A percentile compares a stretch with the other conserved stretches of the same genome.
phyloP scores from a whole-genome alignment of 1,284 basidiomycete genomes.

The Exsudoporus floridanus region DNA sequence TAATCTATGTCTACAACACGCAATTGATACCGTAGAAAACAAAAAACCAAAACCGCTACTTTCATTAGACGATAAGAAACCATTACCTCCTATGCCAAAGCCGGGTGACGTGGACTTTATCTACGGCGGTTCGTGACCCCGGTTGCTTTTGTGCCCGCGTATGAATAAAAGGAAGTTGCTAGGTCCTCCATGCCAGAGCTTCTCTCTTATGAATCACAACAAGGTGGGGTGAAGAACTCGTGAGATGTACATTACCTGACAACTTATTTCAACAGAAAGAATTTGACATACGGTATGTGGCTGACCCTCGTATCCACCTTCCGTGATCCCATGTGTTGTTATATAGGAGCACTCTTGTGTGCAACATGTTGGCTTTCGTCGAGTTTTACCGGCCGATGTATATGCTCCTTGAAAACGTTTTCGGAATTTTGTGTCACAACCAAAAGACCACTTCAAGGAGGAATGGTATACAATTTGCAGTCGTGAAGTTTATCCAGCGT shows the following conservation, averaged over 20 bases:
- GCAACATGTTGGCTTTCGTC: conserved; percentile 73
- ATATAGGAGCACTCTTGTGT: conserved; percentile 56
- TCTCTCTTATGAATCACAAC: conserved; percentile 58
- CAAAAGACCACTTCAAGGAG: conserved; percentile 36
- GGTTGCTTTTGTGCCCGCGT: neutral
- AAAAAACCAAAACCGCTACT: conserved; percentile 39
- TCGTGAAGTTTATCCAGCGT: conserved; percentile 63
- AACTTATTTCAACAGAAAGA: conserved; percentile 41
- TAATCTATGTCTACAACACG: conserved; percentile 57
- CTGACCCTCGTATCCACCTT: neutral
- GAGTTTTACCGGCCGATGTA: conserved; percentile 64
- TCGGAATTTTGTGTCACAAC: conserved; percentile 51
- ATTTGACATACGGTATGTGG: conserved; percentile 55
- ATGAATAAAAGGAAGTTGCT: conserved; percentile 2
- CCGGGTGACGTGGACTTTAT: conserved; percentile 66
- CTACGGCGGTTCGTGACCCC: conserved; percentile 54
- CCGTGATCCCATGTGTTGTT: neutral
- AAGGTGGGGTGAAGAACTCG: conserved; percentile 40
- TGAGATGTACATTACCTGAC: conserved; percentile 1
- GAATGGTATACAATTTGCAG: conserved; percentile 47
- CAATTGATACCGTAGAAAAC: conserved; percentile 47
- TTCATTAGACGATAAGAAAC: conserved; percentile 38
- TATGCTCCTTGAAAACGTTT: conserved; percentile 70
- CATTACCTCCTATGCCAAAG: conserved; percentile 51
- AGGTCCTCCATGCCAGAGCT: conserved; percentile 74